These are phyloP conservation scores for Fraxinus anomala DNA, from an alignment of 257 asterid species.

Conservation along the genomic window DNA sequence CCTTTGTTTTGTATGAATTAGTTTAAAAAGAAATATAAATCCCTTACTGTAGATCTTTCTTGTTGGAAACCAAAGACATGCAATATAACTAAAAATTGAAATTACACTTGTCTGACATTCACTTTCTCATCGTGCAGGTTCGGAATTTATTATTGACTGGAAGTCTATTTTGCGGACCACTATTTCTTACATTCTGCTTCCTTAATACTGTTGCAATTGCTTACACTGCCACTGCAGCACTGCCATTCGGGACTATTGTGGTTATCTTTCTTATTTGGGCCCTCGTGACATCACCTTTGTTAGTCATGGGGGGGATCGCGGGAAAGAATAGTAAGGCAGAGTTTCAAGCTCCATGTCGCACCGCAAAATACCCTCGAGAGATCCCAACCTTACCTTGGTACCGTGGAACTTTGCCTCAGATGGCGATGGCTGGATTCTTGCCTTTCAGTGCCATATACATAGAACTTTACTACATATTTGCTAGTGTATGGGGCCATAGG, in stretches of 20 bases:
- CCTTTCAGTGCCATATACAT: constrained; percentile 56
- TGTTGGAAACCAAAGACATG: background rate
- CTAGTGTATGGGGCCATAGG: constrained; percentile 58
- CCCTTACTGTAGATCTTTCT: background rate
- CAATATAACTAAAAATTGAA: background rate
- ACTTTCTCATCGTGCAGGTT: constrained; percentile 34
- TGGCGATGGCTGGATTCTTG: constrained; percentile 58
- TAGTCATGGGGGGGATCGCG: constrained; percentile 49
- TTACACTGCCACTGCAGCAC: constrained; percentile 50
- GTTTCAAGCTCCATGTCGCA: constrained; percentile 54
- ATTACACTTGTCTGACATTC: constrained; percentile 5
- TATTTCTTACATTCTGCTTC: constrained; percentile 45
- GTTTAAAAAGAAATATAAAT: background rate
- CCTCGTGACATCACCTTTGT: constrained; percentile 50
- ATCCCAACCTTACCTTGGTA: constrained; percentile 50
- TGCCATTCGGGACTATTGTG: constrained; percentile 54
- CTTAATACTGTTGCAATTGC: constrained; percentile 50
- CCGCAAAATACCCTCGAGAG: constrained; percentile 54
- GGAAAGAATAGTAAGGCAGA: constrained; percentile 52
- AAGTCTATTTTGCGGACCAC: constrained; percentile 47
- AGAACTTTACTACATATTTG: constrained; percentile 56
- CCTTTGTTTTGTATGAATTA: background rate
- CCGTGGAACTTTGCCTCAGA: constrained; percentile 48
- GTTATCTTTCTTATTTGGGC: constrained; percentile 53
- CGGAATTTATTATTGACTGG: constrained; percentile 48